phyloP scores from a whole-genome alignment of 1,139 yeast genomes.

The Zygoascus meyerae region DNA sequence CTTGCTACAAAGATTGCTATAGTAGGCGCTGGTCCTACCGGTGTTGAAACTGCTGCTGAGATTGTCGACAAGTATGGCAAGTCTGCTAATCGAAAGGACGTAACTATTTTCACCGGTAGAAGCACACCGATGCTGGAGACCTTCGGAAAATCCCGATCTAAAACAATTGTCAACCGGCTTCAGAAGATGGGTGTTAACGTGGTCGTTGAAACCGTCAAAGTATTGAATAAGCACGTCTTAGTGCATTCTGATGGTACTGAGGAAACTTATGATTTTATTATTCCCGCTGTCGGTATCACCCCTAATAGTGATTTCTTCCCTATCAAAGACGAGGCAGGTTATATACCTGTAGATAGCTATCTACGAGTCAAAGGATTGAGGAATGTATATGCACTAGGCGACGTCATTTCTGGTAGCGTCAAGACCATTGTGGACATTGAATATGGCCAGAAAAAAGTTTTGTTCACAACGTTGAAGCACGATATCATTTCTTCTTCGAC shows the following conservation, averaged over 20 bases:
- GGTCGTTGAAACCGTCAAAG: constrained; percentile 13
- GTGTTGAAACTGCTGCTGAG: constrained; percentile 86
- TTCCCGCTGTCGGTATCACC: constrained; percentile 21
- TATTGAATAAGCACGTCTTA: constrained; percentile 12
- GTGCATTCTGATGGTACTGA: constrained; percentile 18
- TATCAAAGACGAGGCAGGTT: constrained; percentile 15
- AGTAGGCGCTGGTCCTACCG: constrained; percentile 93
- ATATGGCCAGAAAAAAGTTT: constrained; percentile 13
- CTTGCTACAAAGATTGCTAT: constrained; percentile 70
- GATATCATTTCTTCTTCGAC: constrained; percentile 13
- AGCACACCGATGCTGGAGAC: constrained; percentile 17
- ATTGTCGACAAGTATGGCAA: constrained; percentile 19
- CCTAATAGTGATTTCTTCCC: constrained; percentile 26
- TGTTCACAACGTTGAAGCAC: constrained; percentile 17
- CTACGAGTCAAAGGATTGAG: constrained; percentile 22
- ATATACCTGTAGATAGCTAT: constrained; percentile 20
- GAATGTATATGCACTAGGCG: constrained; percentile 27
- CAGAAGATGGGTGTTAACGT: constrained; percentile 22
- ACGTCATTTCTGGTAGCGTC: constrained; percentile 18
- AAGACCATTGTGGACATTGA: constrained; percentile 19
- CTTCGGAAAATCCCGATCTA: constrained; percentile 16
- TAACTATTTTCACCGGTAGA: constrained; percentile 24
- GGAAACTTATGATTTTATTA: constrained; percentile 17
- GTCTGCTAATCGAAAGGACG: constrained; percentile 14
- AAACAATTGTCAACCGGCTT: constrained; percentile 16